Percentiles rank a stretch among this genome's conserved stretches.
phyloP scores from a whole-genome alignment of 208 protist species.

The Trypanosoma caninum region DNA sequence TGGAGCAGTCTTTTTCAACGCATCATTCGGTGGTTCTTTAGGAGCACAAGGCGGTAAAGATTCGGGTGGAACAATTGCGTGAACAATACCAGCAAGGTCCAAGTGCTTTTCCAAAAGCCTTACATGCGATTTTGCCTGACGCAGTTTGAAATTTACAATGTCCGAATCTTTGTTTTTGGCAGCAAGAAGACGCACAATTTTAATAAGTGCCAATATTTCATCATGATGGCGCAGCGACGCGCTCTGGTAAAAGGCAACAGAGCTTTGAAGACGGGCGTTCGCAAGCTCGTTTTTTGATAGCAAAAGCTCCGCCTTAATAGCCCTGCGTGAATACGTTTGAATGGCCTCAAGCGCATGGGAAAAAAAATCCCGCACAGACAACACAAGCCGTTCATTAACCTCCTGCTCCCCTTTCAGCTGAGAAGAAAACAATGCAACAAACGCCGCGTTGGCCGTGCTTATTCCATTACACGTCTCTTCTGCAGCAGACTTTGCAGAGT shows the following conservation, averaged over 20 bases:
- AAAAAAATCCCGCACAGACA: constrained; percentile 39
- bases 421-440: constrained; percentile 20
- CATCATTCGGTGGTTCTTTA: constrained; percentile 12
- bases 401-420: constrained; percentile 35
- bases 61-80: constrained; percentile 32
- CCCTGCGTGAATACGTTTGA: constrained; percentile 23
- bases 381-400: constrained; percentile 37
- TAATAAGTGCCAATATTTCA: constrained; percentile 62
- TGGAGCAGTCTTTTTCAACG: constrained; percentile 32
- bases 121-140: constrained; percentile 50
- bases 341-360: constrained; percentile 26
- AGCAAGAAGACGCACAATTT: constrained; percentile 56
- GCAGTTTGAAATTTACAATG: constrained; percentile 31
- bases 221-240: constrained; percentile 35
- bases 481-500: constrained; percentile 15
- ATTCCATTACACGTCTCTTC: constrained; percentile 3
- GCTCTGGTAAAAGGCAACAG: constrained; percentile 40
- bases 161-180: constrained; percentile 42
- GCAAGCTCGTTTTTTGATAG: constrained; percentile 35
- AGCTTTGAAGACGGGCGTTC: constrained; percentile 47
- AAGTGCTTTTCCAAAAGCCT: constrained; percentile 64
- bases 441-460: neutral
- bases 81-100: constrained; percentile 53
- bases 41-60: constrained; percentile 20
- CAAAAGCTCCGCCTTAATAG: constrained; percentile 43